Evolutionary conservation across 768 basidiomycete genomes (phyloP).

Genomic region (Russula virescens): DNA sequence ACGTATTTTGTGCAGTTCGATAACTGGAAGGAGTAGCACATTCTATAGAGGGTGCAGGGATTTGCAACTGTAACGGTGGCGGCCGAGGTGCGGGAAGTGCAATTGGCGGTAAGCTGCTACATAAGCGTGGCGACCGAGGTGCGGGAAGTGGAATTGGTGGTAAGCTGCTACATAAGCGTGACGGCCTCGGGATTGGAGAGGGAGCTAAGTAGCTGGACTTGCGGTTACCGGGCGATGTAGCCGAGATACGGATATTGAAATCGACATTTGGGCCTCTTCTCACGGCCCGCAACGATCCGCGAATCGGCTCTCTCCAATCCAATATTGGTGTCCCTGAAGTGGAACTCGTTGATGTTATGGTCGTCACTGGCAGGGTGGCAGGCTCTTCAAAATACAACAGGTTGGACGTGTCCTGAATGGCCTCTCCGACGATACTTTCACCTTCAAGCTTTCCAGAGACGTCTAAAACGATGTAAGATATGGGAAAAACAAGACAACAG

Average conservation of each 20-base stretch:
- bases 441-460: conserved; percentile 5
- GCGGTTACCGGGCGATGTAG: not conserved
- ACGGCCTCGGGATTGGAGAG: not conserved
- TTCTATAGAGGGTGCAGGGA: not conserved
- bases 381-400: not conserved
- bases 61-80: not conserved
- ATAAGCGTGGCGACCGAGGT: no score
- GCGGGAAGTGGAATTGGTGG: no score
- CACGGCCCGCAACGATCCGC: not conserved
- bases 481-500: not conserved
- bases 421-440: not conserved
- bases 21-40: not conserved
- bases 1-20: not conserved
- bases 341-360: not conserved
- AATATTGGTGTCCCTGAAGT: not conserved
- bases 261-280: not conserved
- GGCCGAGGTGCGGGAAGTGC: no score
- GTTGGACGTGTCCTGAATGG: not conserved
- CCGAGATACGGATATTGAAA: not conserved
- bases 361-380: not conserved
- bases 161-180: not conserved
- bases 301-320: not conserved
- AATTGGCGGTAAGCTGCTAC: not conserved
- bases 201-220: no score
- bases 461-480: not conserved